Percentiles rank a stretch among this genome's conserved stretches.
phyloP scores from a whole-genome alignment of 768 basidiomycete genomes.

The Sporobolomyces roseus region DNA sequence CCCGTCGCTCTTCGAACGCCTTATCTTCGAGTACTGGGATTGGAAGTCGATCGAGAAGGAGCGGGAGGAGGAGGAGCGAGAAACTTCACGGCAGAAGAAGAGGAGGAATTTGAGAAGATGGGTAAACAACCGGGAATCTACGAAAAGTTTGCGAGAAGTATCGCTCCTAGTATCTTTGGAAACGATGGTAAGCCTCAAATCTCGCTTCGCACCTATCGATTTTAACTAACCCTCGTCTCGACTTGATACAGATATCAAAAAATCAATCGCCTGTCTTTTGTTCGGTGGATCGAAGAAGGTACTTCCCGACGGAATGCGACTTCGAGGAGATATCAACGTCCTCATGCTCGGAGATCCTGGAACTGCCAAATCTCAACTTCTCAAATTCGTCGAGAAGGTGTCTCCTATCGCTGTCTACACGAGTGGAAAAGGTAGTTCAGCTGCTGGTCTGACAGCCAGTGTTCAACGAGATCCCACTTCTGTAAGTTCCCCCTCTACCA shows the following conservation, averaged over 20 bases:
- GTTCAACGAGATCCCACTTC: constrained; percentile 91
- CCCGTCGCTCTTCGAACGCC: constrained; percentile 86
- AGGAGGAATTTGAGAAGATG: constrained; percentile 90
- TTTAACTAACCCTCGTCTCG: neutral
- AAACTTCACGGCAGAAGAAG: constrained; percentile 84
- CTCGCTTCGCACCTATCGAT: neutral
- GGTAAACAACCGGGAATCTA: constrained; percentile 80
- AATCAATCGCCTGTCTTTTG: constrained; percentile 89
- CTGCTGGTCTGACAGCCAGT: constrained; percentile 94
- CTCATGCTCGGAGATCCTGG: constrained; percentile 94
- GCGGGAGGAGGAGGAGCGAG: constrained; percentile 60
- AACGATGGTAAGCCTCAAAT: constrained; percentile 63
- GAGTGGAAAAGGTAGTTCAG: constrained; percentile 95
- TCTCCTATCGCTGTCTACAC: constrained; percentile 98
- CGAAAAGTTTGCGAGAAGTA: constrained; percentile 86
- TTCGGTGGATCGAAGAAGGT: constrained; percentile 97
- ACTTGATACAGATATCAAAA: constrained; percentile 77
- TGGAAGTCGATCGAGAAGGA: constrained; percentile 79
- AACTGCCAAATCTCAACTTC: constrained; percentile 93
- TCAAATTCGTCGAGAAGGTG: constrained; percentile 98
- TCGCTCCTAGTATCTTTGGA: constrained; percentile 95
- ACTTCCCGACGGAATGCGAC: constrained; percentile 91
- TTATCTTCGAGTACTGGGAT: constrained; percentile 86
- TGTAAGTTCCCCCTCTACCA: constrained; percentile 54
- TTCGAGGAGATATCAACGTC: constrained; percentile 97